Evolutionary conservation across 805 yeast genomes (phyloP), one percentile per base, ranked within the genome.

Genomic region (Candida chilensis): DNA sequence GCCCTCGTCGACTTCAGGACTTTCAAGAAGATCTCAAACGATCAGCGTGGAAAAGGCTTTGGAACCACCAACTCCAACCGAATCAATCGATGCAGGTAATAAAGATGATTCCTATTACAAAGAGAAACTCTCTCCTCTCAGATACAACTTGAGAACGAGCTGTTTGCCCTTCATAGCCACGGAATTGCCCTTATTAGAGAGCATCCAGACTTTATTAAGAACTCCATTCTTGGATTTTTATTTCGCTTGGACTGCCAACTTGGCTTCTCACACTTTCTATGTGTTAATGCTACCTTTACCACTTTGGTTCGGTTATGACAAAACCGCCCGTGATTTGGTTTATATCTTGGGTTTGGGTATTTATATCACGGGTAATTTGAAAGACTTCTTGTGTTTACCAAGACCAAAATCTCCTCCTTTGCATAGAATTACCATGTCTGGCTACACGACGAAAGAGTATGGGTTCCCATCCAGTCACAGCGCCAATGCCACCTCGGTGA

Each of bases 391-490:
- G 43, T 90, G 97, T 47, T 61, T 90, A 29, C 98, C 98, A 14
- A 64, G 98, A 36, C 98, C 98, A 2, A 57, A 74, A 35, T 79
- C 95, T 2, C 97, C 98, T 2, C 97, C 98, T 0, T 54, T 90
- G 25, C 84, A 79, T 47, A 67, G 98, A 44, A 77, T 90, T 41
- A 87, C 97, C 7, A 70, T 90, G 75, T 78, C 88, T 35, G 79
- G 81, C n/a, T 84, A 85, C 40, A 92, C 97, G 0, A 72, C 94
- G 3, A 74, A 80, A 44, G 98, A 90, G 51, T 90, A 90, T 52
- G 98, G 98, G 3, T 86, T 88, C 43, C 98, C 97, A 1, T 75
- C 87, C 24, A 79, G 94, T 3, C 98, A 90, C 52, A 70, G 90
- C n/a, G 94, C 96, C 20, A 92, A 90, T 53, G 96, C 96, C 4